Base-by-base conservation (phyloP, 768 basidiomycete genomes). In the Coprinellus aureogranulatus region DNA sequence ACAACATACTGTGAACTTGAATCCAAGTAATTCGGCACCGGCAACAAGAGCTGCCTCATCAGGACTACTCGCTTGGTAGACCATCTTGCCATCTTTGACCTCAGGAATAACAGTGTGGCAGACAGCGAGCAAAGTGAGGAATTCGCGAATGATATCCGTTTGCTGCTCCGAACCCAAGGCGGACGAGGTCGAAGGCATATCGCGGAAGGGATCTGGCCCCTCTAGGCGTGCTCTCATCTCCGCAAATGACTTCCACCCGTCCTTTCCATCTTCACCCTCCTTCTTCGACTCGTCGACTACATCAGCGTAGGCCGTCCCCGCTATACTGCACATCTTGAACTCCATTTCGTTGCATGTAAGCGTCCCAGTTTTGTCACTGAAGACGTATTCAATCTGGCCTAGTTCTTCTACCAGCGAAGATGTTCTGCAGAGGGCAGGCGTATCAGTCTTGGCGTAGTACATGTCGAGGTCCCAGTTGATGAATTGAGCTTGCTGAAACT, bases 81-180 rank as follows among this genome's bases (percentile, higher is more conserved):
- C 77, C 61, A 91, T 89, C 79, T 94, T 96, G n/a, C 84, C 94
- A 58, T 92, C 85, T 64, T 82, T 86, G 54, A 87, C 73, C 73
- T 98, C 97, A 2, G 97, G 97, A 65, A 98, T 98, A 63, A 99
- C 97, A 0, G 97, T 98, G 68, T 99, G 97, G 63, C 97, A 99
- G 31, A 98, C 94, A 1, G 96, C 89, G 50, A 98, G 79, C 22
- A 98, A 78, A 0, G 88, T 85, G 65, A 98, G 69, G 58, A 94
- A 89, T 65, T 93, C 90, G 59, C 76, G 71, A 44, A 89, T 71
- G 20, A 87, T 78, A 31, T 82, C 81, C 55, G 68, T 75, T 71
- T 85, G 81, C 59, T 75, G 73, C 30, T 69, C 70, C 53, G 64
- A 68, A 34, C 62, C 59, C 10, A 63, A 48, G n/a, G 66, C 65